Evolutionary conservation across 2,329 filamentous ascomycete genomes (phyloP).

Genomic region (Paecilomyces dactylethromorphus): DNA sequence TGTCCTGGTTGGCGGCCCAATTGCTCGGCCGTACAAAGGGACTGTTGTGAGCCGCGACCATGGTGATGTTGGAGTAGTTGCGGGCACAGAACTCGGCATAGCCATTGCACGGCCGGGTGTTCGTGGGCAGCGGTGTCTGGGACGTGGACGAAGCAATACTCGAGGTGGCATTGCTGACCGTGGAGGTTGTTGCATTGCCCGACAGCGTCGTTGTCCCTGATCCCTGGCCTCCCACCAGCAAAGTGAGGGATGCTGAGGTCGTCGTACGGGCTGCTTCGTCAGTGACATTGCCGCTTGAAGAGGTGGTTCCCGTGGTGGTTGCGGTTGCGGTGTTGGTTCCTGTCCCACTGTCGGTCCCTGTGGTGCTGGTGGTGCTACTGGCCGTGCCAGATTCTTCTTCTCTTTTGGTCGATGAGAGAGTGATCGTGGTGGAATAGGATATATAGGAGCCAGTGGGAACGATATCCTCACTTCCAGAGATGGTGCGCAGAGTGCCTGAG

Average conservation of each 20-base stretch:
- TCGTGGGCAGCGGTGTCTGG: slow-evolving; percentile 48
- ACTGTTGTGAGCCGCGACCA: slow-evolving; percentile 73
- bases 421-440: slow-evolving; percentile 29
- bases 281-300: slow-evolving; percentile 18
- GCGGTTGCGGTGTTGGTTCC: slow-evolving; percentile 13
- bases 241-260: slow-evolving; percentile 30
- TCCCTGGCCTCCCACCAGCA: slow-evolving; percentile 32
- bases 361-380: slow-evolving; percentile 19
- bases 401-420: slow-evolving; percentile 6
- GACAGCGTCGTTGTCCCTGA: slow-evolving; percentile 36
- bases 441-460: slow-evolving; percentile 34
- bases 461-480: slow-evolving; percentile 13
- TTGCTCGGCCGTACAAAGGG: slow-evolving; percentile 67
- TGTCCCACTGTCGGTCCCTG: slow-evolving; percentile 8
- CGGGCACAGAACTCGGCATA: slow-evolving; percentile 69
- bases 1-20: slow-evolving; percentile 67
- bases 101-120: slow-evolving; percentile 75
- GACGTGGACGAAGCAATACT: slow-evolving; percentile 28
- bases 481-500: slow-evolving; percentile 16
- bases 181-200: slow-evolving; percentile 41
- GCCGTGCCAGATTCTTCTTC: slow-evolving; percentile 12
- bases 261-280: slow-evolving; percentile 17
- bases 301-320: neutral
- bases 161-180: slow-evolving; percentile 42
- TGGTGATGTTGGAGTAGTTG: slow-evolving; percentile 74